Evolutionary conservation across 108 stramenopile species (phyloP).

Genomic region (Poteriospumella lacustris): DNA sequence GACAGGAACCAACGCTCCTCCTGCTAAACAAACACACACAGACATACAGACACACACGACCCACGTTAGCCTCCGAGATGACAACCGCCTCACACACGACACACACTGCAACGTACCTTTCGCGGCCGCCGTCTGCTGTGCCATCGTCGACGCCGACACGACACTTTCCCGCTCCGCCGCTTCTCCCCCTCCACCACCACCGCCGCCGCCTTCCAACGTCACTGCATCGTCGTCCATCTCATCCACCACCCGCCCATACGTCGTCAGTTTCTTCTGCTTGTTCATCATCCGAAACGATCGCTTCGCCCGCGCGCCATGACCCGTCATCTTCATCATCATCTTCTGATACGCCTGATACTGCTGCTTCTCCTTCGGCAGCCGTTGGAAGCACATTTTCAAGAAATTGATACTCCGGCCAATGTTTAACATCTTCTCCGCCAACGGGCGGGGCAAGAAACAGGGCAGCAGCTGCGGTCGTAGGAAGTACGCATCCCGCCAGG

Average conservation of each 20-base stretch:
- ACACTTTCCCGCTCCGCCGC: too few species aligned
- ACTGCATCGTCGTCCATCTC: neutral
- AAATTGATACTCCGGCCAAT: constrained; percentile 94
- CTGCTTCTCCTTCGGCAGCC: too few species aligned
- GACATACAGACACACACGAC: too few species aligned
- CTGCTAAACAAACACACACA: too few species aligned
- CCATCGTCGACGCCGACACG: neutral
- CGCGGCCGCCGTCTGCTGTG: neutral
- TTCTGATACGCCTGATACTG: neutral
- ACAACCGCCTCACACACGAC: too few species aligned
- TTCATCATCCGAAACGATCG: neutral
- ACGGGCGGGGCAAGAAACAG: constrained; percentile 60
- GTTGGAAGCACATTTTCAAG: constrained; percentile 61
- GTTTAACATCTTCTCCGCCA: constrained; percentile 67
- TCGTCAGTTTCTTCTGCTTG: neutral
- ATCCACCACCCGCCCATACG: neutral
- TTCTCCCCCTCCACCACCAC: too few species aligned
- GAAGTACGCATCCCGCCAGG: constrained; percentile 75
- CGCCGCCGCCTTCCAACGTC: too few species aligned
- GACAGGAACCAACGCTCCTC: too few species aligned
- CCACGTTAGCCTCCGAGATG: too few species aligned
- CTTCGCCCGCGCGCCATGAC: neutral
- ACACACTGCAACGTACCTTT: too few species aligned
- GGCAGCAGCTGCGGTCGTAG: constrained; percentile 62
- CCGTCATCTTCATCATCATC: neutral